phyloP scores from a whole-genome alignment of 768 basidiomycete genomes.

The Termitomyces sp. region DNA sequence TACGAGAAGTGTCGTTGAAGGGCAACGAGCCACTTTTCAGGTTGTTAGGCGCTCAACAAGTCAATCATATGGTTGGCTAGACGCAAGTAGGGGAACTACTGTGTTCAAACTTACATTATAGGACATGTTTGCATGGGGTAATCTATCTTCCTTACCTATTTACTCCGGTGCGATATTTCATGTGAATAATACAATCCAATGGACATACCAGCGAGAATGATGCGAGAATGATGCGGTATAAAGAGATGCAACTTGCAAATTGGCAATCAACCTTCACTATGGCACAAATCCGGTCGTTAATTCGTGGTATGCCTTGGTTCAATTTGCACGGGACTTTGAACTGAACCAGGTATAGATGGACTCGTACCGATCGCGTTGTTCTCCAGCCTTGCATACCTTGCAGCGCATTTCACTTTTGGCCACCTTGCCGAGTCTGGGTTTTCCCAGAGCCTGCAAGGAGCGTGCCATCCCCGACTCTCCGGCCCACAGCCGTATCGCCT shows the following conservation, averaged over 20 bases:
- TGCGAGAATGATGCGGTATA: background rate
- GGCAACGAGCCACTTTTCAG: background rate
- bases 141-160: background rate
- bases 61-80: background rate
- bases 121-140: background rate
- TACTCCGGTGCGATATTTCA: background rate
- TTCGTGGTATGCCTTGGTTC: conserved; percentile 3
- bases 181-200: background rate
- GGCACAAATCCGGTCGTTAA: conserved; percentile 1
- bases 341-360: conserved; percentile 5
- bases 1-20: background rate
- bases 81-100: background rate
- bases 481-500: conserved; percentile 28
- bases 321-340: background rate
- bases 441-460: conserved; percentile 19
- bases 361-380: conserved; percentile 34
- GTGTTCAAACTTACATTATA: background rate
- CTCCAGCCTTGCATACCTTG: conserved; percentile 29
- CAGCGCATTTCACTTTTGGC: conserved; percentile 29
- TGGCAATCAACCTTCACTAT: conserved; percentile 1
- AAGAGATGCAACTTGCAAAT: background rate
- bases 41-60: background rate
- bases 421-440: conserved; percentile 27
- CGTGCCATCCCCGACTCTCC: conserved; percentile 25
- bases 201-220: background rate